Evolutionary conservation across 2,329 filamentous ascomycete species (phyloP).

Genomic region (Cucurbitaria berberidis): DNA sequence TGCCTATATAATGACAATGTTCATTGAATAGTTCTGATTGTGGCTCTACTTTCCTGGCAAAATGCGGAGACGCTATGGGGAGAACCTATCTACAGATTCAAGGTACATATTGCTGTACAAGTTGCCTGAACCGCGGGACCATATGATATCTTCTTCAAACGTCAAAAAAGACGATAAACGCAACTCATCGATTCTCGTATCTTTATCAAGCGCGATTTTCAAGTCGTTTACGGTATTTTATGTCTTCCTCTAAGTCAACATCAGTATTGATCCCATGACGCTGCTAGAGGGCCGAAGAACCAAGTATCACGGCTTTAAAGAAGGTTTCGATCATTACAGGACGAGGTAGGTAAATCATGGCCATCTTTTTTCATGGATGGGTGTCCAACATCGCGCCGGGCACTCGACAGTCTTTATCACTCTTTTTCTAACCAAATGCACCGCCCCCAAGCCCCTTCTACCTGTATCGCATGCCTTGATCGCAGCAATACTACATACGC

Average conservation of each 20-base stretch:
- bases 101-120: background rate
- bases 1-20: background rate
- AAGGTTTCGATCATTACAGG: conserved; percentile 20
- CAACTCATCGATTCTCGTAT: background rate
- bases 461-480: background rate
- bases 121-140: background rate
- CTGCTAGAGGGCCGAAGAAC: background rate
- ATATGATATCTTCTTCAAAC: background rate
- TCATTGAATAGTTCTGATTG: background rate
- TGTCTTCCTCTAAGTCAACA: background rate
- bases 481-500: background rate
- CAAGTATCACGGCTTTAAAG: conserved; percentile 9
- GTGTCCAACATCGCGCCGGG: background rate
- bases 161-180: background rate
- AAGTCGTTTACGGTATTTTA: too few relatives aligned
- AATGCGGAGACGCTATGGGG: background rate
- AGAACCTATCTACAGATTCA: background rate
- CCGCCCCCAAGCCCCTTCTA: too few relatives aligned
- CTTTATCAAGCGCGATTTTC: background rate
- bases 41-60: background rate
- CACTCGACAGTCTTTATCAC: background rate
- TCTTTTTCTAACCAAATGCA: background rate
- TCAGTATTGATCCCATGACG: background rate
- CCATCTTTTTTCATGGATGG: background rate
- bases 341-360: conserved; percentile 10